A percentile compares a stretch with the other conserved stretches of the same genome.
phyloP scores from a whole-genome alignment of 768 basidiomycete genomes.

The Filobasidium wieringae region DNA sequence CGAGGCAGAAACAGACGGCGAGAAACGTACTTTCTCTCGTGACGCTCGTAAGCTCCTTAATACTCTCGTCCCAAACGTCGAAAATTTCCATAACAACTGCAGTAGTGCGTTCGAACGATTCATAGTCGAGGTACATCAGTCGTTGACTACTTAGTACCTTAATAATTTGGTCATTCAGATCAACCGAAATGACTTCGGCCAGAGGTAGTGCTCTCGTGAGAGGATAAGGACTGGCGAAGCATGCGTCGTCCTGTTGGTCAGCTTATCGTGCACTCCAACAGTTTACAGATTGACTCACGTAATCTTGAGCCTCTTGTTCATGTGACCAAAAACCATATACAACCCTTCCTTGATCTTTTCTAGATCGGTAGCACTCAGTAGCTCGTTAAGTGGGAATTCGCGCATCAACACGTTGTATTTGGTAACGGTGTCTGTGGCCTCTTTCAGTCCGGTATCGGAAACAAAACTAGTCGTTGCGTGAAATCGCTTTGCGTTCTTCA shows the following conservation, averaged over 20 bases:
- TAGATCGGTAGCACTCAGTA: slow-evolving; percentile 89
- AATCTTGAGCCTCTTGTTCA: slow-evolving; percentile 88
- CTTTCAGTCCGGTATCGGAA: slow-evolving; percentile 90
- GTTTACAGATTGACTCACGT: slow-evolving; percentile 43
- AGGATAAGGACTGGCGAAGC: slow-evolving; percentile 58
- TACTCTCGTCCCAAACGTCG: slow-evolving; percentile 71
- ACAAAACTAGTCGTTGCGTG: slow-evolving; percentile 96
- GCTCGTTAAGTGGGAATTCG: slow-evolving; percentile 93
- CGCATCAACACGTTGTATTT: slow-evolving; percentile 99
- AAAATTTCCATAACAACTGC: slow-evolving; percentile 64
- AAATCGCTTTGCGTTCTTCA: slow-evolving; percentile 92
- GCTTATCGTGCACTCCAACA: background rate
- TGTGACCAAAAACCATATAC: slow-evolving; percentile 73
- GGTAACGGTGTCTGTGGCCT: slow-evolving; percentile 77
- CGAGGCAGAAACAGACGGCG: background rate
- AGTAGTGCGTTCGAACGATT: slow-evolving; percentile 80
- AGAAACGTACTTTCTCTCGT: slow-evolving; percentile 54
- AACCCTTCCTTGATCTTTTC: slow-evolving; percentile 88
- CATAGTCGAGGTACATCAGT: slow-evolving; percentile 84
- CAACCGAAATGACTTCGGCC: slow-evolving; percentile 93
- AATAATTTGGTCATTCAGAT: slow-evolving; percentile 90
- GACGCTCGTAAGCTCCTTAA: slow-evolving; percentile 86
- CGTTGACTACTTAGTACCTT: slow-evolving; percentile 83
- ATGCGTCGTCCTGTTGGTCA: background rate
- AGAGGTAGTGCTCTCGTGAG: slow-evolving; percentile 90